Base-by-base conservation (phyloP, 176 grass and related monocot species). In the Bothriochloa decipiens region DNA sequence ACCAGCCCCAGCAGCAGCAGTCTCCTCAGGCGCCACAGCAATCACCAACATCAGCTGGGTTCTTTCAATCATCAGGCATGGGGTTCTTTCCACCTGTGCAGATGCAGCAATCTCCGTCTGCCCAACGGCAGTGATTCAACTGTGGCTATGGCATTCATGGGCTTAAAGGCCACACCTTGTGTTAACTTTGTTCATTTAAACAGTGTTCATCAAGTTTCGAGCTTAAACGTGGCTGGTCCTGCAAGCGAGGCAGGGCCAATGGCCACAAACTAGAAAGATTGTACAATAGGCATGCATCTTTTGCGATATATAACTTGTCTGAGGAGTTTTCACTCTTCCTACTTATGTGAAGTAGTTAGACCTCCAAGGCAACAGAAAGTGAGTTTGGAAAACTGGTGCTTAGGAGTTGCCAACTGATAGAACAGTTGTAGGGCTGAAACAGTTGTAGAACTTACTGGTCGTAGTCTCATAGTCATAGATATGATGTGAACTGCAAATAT, bases 31-130 rank as follows among this genome's bases (percentile, higher is more conserved):
- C 89, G 75, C 80, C 80, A 43, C 89, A 87, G 70, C 84, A 87
- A 62, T 91, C 86, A 57, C 68, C 80, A 15, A 84, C 80, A 40
- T 79, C 92, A 62, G 25, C 81, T 29, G 91, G 91, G 37, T 99
- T 99, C 45, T 94, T 93, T 76, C 90, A 81, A 28, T 66, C 86
- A 52, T 85, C 93, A 46, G 84, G 89, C 37, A 63, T 87, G 70
- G 91, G 90, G 46, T 99, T 94, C 78, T 96, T 93, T 52, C 87
- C 91, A 7, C 89, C 90, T 8, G 76, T 90, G 46, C 96, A 94
- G 86, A 41, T 91, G 37, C 96, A 96, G 82, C 83, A 89, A 43
- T 81, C 91, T 65, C 96, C 96, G 11, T 88, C 91, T 36, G 86
- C 68, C 65, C 93, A 94, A 83, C 90, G 86, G 60, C 91, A 99